A percentile compares a stretch with the other conserved stretches of the same genome.
Evolutionary conservation across 2,329 filamentous ascomycete genomes (phyloP).

Genomic region (Ploettnerulaceae sp.): DNA sequence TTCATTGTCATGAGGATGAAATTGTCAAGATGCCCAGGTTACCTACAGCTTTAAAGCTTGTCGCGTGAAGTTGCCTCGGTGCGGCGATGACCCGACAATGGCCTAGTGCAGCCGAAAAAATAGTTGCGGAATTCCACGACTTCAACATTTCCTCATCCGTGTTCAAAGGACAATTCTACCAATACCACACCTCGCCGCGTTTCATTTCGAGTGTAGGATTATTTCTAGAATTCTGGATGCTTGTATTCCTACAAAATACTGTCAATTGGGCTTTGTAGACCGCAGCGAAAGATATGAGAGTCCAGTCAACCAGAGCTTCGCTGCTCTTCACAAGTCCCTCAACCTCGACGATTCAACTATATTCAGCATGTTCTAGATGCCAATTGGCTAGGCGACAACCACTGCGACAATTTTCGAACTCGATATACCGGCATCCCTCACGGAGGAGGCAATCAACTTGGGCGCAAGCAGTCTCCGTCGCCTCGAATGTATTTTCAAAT

Average conservation of each 20-base stretch:
- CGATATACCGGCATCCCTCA: constrained; percentile 35
- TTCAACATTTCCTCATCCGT: constrained; percentile 9
- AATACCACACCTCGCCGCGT: background rate
- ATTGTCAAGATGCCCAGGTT: constrained; percentile 9
- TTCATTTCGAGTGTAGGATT: constrained; percentile 9
- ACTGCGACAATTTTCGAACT: constrained; percentile 13
- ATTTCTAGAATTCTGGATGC: constrained; percentile 2
- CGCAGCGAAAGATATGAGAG: constrained; percentile 43
- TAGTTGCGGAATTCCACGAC: constrained; percentile 23
- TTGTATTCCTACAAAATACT: background rate
- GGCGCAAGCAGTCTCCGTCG: constrained; percentile 67
- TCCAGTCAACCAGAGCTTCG: constrained; percentile 47
- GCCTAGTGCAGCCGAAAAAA: constrained; percentile 26
- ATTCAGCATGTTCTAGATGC: constrained; percentile 40
- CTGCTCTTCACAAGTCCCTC: constrained; percentile 39
- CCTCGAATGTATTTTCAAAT: constrained; percentile 66
- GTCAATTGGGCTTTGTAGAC: constrained; percentile 10
- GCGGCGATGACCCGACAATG: constrained; percentile 19
- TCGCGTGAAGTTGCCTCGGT: constrained; percentile 19
- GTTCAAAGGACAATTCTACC: background rate
- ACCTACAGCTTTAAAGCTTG: constrained; percentile 13
- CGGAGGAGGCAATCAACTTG: constrained; percentile 59
- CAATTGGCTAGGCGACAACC: constrained; percentile 26
- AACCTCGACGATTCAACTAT: constrained; percentile 34
- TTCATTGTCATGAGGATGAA: constrained; percentile 5